Conservation (phyloP, 1,284 basidiomycete species). For the Volvariella surrecta region DNA sequence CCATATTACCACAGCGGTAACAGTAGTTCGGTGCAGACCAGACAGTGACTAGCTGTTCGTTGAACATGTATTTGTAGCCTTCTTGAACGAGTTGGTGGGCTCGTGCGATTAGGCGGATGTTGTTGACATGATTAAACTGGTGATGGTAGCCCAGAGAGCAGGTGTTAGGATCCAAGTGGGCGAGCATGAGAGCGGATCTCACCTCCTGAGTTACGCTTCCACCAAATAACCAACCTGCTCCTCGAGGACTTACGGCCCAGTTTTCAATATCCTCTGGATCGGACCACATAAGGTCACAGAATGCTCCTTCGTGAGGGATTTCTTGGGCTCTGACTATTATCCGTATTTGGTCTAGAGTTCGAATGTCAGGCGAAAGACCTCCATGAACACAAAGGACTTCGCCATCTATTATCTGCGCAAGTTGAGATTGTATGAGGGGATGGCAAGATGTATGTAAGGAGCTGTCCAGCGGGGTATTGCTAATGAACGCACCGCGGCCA, state of each 20-base stretch:
- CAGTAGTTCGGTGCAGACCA: constrained; percentile 98
- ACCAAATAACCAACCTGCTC: constrained; percentile 96
- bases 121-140: constrained; percentile 91
- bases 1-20: constrained; percentile 75
- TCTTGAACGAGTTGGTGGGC: constrained; percentile 96
- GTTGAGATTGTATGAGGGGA: not conserved
- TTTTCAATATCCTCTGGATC: constrained; percentile 95
- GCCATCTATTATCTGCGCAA: constrained; percentile 81
- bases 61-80: constrained; percentile 98
- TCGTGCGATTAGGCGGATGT: constrained; percentile 76
- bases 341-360: constrained; percentile 88
- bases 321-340: constrained; percentile 90
- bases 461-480: too few species aligned
- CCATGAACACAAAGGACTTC: constrained; percentile 90
- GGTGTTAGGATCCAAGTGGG: constrained; percentile 1
- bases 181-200: constrained; percentile 1
- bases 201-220: constrained; percentile 81
- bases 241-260: constrained; percentile 92
- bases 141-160: not conserved
- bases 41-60: constrained; percentile 89
- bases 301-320: constrained; percentile 96
- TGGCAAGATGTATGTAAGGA: not conserved
- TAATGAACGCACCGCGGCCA: constrained; percentile 80
- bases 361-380: constrained; percentile 86
- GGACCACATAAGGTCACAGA: constrained; percentile 98